Percentiles rank a stretch among this genome's conserved stretches.
Evolutionary conservation across 2,329 filamentous ascomycete species (phyloP).

Genomic region (Diaporthe ampelina): DNA sequence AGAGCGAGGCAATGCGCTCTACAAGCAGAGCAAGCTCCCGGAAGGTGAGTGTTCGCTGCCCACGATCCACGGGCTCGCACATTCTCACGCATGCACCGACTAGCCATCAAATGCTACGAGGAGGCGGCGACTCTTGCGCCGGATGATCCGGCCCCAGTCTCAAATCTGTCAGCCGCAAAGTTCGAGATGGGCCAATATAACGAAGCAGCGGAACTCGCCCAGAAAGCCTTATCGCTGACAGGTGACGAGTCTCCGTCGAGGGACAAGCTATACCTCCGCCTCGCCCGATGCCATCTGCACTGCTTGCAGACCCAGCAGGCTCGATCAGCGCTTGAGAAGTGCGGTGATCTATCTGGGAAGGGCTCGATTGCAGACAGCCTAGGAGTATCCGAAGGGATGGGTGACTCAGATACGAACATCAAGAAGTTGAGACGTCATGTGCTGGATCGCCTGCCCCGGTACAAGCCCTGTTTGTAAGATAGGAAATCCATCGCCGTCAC

Average conservation of each 20-base stretch:
- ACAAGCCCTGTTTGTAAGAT: constrained; percentile 3
- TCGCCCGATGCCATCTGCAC: not conserved
- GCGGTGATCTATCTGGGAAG: not conserved
- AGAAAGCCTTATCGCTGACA: constrained; percentile 34
- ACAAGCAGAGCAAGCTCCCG: constrained; percentile 38
- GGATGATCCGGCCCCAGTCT: constrained; percentile 40
- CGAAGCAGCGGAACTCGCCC: constrained; percentile 36
- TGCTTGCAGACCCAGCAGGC: not conserved
- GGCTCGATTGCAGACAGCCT: not conserved
- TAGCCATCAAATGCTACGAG: constrained; percentile 23
- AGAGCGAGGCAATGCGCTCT: constrained; percentile 41
- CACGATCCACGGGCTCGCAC: not conserved
- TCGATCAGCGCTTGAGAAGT: not conserved
- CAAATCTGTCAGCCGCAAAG: constrained; percentile 45
- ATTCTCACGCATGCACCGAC: not conserved
- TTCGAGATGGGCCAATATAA: constrained; percentile 45
- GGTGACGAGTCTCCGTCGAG: not conserved
- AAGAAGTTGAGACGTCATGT: not conserved
- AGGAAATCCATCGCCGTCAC: not conserved
- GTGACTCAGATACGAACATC: not conserved
- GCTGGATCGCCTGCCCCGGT: not conserved
- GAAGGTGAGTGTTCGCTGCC: constrained; percentile 42
- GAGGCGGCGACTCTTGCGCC: constrained; percentile 40
- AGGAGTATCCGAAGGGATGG: not conserved
- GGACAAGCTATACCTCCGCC: not conserved